These are phyloP conservation scores for Leucosporidium creatinivorum DNA, from an alignment of 768 basidiomycete genomes.

Conservation along the genomic window DNA sequence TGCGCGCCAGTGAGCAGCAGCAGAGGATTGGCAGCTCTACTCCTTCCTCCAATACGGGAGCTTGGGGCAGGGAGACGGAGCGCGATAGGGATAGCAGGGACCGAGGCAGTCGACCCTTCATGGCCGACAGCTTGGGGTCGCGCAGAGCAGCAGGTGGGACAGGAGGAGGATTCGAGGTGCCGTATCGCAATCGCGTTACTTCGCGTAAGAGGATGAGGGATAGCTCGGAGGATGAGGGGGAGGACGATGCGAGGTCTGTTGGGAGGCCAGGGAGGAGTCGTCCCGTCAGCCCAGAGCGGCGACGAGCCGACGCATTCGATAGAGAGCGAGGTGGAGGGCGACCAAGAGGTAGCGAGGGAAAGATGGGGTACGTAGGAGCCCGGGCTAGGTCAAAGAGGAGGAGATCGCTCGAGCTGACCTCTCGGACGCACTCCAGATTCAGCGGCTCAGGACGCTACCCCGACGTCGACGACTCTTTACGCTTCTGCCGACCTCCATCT, in stretches of 20 bases:
- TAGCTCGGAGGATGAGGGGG: not conserved
- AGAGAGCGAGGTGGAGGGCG: not conserved
- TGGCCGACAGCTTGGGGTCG: too few species aligned
- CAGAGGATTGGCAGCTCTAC: too few species aligned
- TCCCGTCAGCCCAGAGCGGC: not conserved
- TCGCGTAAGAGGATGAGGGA: slow-evolving; percentile 8
- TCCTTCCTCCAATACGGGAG: not conserved
- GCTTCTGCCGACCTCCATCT: not conserved
- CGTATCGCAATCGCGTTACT: not conserved
- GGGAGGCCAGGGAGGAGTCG: not conserved
- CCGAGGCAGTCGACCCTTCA: not conserved
- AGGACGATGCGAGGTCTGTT: not conserved
- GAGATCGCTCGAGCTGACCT: not conserved
- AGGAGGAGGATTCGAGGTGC: not conserved
- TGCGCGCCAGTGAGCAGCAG: not conserved
- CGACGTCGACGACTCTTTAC: not conserved
- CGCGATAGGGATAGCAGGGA: not conserved
- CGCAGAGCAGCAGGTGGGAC: not conserved
- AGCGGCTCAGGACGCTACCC: not conserved
- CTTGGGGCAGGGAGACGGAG: not conserved
- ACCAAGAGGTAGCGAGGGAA: not conserved
- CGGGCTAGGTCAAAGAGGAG: not conserved
- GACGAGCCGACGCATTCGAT: not conserved
- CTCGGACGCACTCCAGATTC: not conserved
- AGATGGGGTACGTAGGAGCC: not conserved